Evolutionary conservation across 139 green algal species (phyloP).

Genomic region (Volvox africanus): DNA sequence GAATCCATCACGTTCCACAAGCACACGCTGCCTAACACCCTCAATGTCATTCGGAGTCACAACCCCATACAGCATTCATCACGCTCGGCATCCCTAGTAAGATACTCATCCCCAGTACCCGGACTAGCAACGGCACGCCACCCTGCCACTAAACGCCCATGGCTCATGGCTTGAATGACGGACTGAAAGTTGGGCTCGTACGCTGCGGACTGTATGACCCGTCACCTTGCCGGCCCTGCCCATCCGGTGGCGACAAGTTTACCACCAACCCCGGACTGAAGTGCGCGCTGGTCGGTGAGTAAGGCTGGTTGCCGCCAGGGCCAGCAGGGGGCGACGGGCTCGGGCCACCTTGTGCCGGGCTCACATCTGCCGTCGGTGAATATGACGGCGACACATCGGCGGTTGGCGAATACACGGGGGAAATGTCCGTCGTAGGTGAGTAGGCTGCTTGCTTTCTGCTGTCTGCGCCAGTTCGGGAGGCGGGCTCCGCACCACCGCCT

Average conservation of each 20-base stretch:
- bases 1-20: too few species aligned
- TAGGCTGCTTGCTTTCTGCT: constrained; percentile 44
- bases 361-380: constrained; percentile 64
- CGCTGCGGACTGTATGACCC: constrained; percentile 27
- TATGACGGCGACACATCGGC: constrained; percentile 76
- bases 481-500: not conserved
- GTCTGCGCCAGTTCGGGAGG: too few species aligned
- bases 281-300: constrained; percentile 40
- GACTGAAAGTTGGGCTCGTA: not conserved
- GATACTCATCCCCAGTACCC: too few species aligned
- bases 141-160: too few species aligned
- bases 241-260: not conserved
- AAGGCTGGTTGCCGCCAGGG: not conserved
- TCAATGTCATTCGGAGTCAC: too few species aligned
- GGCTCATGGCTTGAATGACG: not conserved
- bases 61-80: too few species aligned
- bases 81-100: too few species aligned
- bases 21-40: too few species aligned
- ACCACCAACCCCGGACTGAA: constrained; percentile 7
- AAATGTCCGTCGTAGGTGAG: constrained; percentile 66
- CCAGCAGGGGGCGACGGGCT: constrained; percentile 61
- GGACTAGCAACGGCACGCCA: too few species aligned
- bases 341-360: not conserved
- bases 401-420: constrained; percentile 64
- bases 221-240: not conserved